These are phyloP conservation scores for Fusarium sp. DNA, from an alignment of 2,329 filamentous ascomycete genomes.

Conservation along the genomic window DNA sequence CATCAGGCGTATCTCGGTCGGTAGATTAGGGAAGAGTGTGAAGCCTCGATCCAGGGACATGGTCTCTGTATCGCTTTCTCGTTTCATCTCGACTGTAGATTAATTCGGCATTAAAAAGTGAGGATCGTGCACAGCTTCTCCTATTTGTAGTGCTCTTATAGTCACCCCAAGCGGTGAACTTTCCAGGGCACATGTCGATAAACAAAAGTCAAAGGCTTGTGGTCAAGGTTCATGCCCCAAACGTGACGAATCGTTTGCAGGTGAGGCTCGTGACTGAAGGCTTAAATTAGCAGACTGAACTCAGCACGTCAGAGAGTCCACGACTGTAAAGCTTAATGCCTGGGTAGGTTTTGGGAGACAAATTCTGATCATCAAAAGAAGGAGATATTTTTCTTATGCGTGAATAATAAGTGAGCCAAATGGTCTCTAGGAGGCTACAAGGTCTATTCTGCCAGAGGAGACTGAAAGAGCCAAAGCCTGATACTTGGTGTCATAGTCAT, in stretches of 20 bases:
- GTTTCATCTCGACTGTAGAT: neutral
- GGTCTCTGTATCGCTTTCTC: too few relatives aligned
- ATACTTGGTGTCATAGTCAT: neutral
- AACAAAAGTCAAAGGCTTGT: neutral
- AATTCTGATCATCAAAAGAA: accelerated
- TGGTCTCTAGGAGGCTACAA: neutral
- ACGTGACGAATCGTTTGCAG: neutral
- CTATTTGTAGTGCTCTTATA: neutral
- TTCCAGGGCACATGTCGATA: neutral
- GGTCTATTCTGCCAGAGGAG: neutral
- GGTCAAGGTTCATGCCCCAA: neutral
- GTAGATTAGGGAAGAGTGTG: neutral
- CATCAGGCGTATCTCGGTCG: neutral
- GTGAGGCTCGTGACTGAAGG: too few relatives aligned
- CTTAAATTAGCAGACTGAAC: too few relatives aligned
- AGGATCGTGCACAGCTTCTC: too few relatives aligned
- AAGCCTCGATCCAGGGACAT: neutral
- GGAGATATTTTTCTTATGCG: neutral
- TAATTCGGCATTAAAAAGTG: neutral
- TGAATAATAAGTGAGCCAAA: neutral
- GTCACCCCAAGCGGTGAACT: too few relatives aligned
- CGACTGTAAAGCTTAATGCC: neutral
- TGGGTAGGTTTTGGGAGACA: neutral
- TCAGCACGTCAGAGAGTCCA: neutral
- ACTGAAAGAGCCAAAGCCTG: neutral